These are phyloP conservation scores for Furcasterigmium sp. DNA, from an alignment of 2,329 filamentous ascomycete species.

Conservation along the genomic window DNA sequence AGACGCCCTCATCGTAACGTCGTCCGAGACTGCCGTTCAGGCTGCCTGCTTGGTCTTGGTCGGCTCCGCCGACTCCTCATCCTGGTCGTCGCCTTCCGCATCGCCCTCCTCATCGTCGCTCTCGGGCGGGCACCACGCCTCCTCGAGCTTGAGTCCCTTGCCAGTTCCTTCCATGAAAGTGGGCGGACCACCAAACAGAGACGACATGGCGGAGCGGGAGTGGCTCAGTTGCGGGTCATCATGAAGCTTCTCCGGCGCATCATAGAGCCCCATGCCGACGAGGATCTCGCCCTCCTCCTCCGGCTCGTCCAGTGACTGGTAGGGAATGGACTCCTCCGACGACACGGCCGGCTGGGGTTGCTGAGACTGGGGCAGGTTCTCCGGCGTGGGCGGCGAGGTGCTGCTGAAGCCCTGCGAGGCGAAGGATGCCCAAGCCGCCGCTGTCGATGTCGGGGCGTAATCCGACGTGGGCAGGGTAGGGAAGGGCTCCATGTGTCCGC, in stretches of 20 bases:
- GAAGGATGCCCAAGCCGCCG: conserved; percentile 37
- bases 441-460: conserved; percentile 15
- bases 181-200: conserved; percentile 47
- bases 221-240: conserved; percentile 46
- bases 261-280: conserved; percentile 79
- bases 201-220: conserved; percentile 48
- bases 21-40: neutral
- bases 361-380: conserved; percentile 49
- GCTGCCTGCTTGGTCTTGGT: neutral
- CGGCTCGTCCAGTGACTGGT: conserved; percentile 43
- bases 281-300: conserved; percentile 65
- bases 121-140: conserved; percentile 69
- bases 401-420: conserved; percentile 36
- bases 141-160: conserved; percentile 75
- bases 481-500: conserved; percentile 23
- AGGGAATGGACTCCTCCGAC: conserved; percentile 44
- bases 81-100: conserved; percentile 24
- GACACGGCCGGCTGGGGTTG: conserved; percentile 38
- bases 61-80: conserved; percentile 2
- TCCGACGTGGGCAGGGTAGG: conserved; percentile 15
- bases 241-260: conserved; percentile 55
- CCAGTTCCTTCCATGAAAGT: conserved; percentile 45
- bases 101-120: conserved; percentile 50
- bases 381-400: conserved; percentile 54
- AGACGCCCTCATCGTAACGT: too few species aligned